Base-by-base conservation (phyloP, 1,284 basidiomycete species). In the Fomitopsis schrenkii region DNA sequence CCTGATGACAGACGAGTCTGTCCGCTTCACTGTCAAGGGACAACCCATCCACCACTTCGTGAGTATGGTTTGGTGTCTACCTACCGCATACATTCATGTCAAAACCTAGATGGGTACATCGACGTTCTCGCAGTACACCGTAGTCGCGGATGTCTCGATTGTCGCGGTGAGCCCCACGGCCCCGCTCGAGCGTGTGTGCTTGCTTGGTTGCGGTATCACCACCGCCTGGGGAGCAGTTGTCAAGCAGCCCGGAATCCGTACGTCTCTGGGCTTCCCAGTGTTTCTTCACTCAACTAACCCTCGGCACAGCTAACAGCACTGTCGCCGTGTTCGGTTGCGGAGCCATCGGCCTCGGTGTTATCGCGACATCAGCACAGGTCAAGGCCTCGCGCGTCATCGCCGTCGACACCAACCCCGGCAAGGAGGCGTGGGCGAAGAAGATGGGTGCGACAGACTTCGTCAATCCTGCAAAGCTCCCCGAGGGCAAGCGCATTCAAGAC, bases 61-160 rank as follows among this genome's bases (percentile, higher is more conserved):
- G 67, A 63, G 91, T 78, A 3, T 19, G 30, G 42, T 40, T 40
- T 3, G 38, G 48, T 57, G 14, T 33, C 30, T 59, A 9, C n/a
- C 52, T 30, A 19, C 62, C 8, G 40, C 42, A 64, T 44, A 62
- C 40, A 19, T 59, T 40, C 5, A 57, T 48, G 30, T 46, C 33
- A 57, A 54, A n/a, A 26, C 3, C 12, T 64, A 96, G 94, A 99
- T 99, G 97, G 97, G 97, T 54, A 94, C 91, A 26, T 98, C 96
- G 52, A 97, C 97, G 5, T 99, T 99, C 80, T 96, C 95, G 28
- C 96, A 99, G 76, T 99, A 99, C 82, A 99, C 97, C 12, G 97
- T 99, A 60, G 95, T 99, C 5, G 94, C 95, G 56, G 94, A 99
- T 71, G 95, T 95, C 64, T 98, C 96, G 38, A 93, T 99, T 26